Percentiles rank a stretch among this genome's conserved stretches.
These are phyloP conservation scores for Golubevia pallescens DNA, from an alignment of 1,284 basidiomycete genomes.

Conservation along the genomic window DNA sequence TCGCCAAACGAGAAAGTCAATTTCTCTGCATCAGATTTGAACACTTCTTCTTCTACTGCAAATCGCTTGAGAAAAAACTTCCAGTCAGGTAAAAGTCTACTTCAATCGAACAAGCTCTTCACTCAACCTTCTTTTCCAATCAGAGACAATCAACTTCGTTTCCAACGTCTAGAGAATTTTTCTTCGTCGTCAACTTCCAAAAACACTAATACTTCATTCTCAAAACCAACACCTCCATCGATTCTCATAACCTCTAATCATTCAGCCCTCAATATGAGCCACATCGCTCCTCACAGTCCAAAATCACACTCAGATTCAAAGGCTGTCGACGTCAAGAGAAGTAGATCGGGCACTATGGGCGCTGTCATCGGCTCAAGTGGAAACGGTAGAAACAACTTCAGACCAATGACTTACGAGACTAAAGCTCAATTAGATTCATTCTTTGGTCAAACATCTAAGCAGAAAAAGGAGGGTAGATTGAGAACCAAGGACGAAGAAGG, in stretches of 20 bases:
- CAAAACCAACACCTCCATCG: not conserved
- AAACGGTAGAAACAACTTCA: constrained; percentile 17
- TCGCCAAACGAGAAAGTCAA: no score
- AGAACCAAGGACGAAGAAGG: constrained; percentile 29
- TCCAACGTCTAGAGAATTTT: no score
- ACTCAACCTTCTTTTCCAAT: no score
- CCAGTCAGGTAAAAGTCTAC: no score
- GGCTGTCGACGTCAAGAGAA: not conserved
- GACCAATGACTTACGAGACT: constrained; percentile 29
- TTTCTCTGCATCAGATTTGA: no score
- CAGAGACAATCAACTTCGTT: no score
- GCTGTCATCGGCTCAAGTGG: no score
- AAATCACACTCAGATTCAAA: no score
- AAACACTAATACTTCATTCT: not conserved
- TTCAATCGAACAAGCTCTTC: no score
- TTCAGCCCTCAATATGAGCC: not conserved
- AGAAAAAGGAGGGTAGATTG: constrained; percentile 24
- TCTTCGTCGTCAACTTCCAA: not conserved
- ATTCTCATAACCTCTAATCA: not conserved
- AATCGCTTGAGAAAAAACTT: no score
- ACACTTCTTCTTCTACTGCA: no score
- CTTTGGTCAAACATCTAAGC: constrained; percentile 26
- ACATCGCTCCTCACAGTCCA: no score
- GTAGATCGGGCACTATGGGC: not conserved
- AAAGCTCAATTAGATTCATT: constrained; percentile 33